Evolutionary conservation across 192 early-diverging fungal genomes (phyloP).

Genomic region (Entrophospora sp.): DNA sequence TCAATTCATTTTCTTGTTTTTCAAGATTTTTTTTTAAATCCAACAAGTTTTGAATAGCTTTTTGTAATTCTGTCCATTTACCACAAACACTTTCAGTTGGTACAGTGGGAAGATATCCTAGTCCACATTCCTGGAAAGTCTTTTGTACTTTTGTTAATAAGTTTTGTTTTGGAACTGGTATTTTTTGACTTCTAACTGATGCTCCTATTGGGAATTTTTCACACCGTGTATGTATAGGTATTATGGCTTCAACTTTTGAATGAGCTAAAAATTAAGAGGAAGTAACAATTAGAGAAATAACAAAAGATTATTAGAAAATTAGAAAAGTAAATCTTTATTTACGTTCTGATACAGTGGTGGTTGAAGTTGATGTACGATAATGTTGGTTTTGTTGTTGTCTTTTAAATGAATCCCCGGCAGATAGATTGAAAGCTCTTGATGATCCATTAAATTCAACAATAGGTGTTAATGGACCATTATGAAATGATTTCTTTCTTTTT

Average conservation of each 20-base stretch:
- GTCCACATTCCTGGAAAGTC: constrained; percentile 44
- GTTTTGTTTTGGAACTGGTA: constrained; percentile 41
- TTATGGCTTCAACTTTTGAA: not conserved
- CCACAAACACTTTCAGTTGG: constrained; percentile 70
- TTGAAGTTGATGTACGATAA: not conserved
- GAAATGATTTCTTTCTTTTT: not conserved
- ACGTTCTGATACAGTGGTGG: not conserved
- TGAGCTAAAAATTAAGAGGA: not conserved
- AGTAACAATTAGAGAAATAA: not conserved
- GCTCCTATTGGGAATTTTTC: constrained; percentile 53
- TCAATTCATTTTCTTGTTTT: constrained; percentile 67
- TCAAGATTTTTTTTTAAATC: no score
- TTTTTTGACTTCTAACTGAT: constrained; percentile 50
- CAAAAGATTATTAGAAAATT: not conserved
- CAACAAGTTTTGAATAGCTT: constrained; percentile 63
- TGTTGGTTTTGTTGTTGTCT: not conserved
- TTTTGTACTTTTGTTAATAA: constrained; percentile 39
- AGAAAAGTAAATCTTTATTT: not conserved
- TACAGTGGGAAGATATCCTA: constrained; percentile 53
- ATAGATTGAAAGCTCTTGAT: not conserved
- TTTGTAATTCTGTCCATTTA: constrained; percentile 69
- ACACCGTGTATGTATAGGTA: constrained; percentile 24
- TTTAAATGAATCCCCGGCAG: no score
- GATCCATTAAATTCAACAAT: not conserved
- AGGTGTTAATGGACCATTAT: not conserved